phyloP scores from a whole-genome alignment of 495 filamentous ascomycete genomes.

The Podospora australis region DNA sequence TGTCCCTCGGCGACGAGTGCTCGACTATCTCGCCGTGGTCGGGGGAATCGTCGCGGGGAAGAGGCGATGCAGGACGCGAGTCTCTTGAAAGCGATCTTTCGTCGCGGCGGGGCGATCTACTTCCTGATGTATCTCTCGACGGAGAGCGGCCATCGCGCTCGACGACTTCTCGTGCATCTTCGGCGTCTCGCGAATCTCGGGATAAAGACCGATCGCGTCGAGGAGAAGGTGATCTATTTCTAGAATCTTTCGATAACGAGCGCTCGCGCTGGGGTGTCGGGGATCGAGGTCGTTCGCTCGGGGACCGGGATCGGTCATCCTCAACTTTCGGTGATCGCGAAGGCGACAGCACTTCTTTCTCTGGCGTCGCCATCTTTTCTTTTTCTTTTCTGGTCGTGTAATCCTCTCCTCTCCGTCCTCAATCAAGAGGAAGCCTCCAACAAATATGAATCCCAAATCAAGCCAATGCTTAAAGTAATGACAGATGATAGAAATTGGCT shows the following conservation, averaged over 20 bases:
- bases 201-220: background rate
- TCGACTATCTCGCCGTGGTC: background rate
- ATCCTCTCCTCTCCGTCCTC: background rate
- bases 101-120: no score
- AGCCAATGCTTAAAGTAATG: no score
- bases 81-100: background rate
- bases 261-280: background rate
- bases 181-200: background rate
- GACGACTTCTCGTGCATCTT: no score
- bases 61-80: background rate
- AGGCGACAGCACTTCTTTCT: slow-evolving; percentile 15
- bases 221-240: slow-evolving; percentile 1
- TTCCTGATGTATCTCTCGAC: no score
- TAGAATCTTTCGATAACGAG: background rate
- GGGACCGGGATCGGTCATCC: slow-evolving; percentile 10
- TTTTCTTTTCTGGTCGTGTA: background rate
- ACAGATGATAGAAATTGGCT: no score
- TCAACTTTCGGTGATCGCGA: slow-evolving; percentile 16
- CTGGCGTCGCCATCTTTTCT: slow-evolving; percentile 20
- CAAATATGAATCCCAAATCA: no score
- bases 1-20: background rate
- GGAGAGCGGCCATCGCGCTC: no score
- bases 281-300: background rate
- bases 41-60: background rate
- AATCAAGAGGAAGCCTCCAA: background rate